phyloP scores from a whole-genome alignment of 768 basidiomycete species.

The Phlegmacium glaucopus region DNA sequence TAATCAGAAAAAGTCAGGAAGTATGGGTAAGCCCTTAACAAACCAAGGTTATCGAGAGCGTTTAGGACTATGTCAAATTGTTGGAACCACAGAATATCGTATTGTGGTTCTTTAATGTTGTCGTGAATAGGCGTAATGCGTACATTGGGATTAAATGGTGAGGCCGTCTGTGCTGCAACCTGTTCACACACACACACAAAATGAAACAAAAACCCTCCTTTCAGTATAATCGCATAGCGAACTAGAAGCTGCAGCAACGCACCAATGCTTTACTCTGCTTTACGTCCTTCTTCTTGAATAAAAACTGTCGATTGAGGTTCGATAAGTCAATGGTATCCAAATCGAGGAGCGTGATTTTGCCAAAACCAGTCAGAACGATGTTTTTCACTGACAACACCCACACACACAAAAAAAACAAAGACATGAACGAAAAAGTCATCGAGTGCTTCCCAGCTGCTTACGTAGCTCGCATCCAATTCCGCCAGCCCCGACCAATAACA shows the following conservation, averaged over 20 bases:
- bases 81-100: slow-evolving; percentile 87
- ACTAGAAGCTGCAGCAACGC: slow-evolving; percentile 14
- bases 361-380: slow-evolving; percentile 89
- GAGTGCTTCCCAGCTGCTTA: slow-evolving; percentile 32
- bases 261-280: slow-evolving; percentile 96
- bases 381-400: slow-evolving; percentile 74
- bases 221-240: no score
- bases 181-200: slow-evolving; percentile 17
- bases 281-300: slow-evolving; percentile 96
- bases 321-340: slow-evolving; percentile 98
- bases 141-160: slow-evolving; percentile 85
- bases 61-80: slow-evolving; percentile 92
- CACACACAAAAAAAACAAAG: background rate
- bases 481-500: slow-evolving; percentile 91
- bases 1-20: background rate
- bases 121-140: slow-evolving; percentile 86
- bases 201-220: no score
- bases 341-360: slow-evolving; percentile 89
- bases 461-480: slow-evolving; percentile 97
- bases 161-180: slow-evolving; percentile 83
- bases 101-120: slow-evolving; percentile 92
- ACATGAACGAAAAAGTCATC: background rate
- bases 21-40: slow-evolving; percentile 18
- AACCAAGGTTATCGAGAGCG: slow-evolving; percentile 94
- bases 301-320: slow-evolving; percentile 94